Conservation (phyloP, 257 asterid genomes). For the Scutellaria galericulata region DNA sequence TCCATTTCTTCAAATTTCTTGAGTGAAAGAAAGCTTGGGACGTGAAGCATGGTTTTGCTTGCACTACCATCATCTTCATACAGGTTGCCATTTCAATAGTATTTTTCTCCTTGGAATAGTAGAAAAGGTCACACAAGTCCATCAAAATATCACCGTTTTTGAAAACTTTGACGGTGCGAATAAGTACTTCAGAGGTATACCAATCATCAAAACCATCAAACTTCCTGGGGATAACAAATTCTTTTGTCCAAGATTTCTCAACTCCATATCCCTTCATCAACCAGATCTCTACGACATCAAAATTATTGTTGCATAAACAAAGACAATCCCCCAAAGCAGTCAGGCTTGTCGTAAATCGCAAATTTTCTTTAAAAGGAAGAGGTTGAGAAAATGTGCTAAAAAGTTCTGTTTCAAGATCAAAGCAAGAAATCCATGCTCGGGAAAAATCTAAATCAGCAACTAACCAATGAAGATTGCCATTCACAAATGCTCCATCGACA, state of each 20-base stretch:
- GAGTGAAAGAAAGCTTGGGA: conserved; percentile 47
- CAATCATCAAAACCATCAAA: too few species aligned
- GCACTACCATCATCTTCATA: too few species aligned
- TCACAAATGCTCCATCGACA: conserved; percentile 25
- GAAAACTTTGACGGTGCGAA: conserved; percentile 37
- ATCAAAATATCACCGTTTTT: conserved; percentile 47
- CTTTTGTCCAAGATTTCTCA: conserved; percentile 41
- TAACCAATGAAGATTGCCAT: conserved; percentile 31
- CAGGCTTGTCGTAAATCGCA: neutral
- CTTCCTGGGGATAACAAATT: neutral
- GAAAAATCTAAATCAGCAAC: too few species aligned
- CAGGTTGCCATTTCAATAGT: too few species aligned
- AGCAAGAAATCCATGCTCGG: too few species aligned
- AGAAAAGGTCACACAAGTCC: conserved; percentile 30
- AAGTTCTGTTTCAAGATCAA: conserved; percentile 6
- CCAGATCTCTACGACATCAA: conserved; percentile 38
- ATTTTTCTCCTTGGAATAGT: conserved; percentile 22
- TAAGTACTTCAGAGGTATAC: neutral
- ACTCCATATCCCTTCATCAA: conserved; percentile 3
- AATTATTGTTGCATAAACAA: conserved; percentile 36
- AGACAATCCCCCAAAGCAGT: conserved; percentile 27
- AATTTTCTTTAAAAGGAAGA: neutral
- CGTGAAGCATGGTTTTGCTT: conserved; percentile 22
- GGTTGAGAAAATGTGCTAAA: conserved; percentile 29
- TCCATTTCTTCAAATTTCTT: neutral